These are phyloP conservation scores for Medicago arabica DNA, from an alignment of 306 rosid species.

Conservation along the genomic window DNA sequence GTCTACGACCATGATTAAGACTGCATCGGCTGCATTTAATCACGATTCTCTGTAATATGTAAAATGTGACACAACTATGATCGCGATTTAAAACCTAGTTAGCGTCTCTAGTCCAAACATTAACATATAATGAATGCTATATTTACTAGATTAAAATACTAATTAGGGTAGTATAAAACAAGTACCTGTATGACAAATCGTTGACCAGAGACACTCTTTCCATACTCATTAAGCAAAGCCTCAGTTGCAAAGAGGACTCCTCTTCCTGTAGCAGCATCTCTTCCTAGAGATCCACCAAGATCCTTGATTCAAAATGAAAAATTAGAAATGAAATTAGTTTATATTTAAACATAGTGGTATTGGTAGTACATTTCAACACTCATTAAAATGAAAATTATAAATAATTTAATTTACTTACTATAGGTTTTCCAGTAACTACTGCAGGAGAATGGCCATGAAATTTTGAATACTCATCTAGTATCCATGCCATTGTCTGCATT, in stretches of 20 bases:
- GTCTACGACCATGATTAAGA: no score
- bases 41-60: no score
- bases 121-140: not conserved
- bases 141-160: not conserved
- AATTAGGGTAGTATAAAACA: not conserved
- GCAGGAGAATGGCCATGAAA: slow-evolving; percentile 96
- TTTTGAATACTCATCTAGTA: slow-evolving; percentile 92
- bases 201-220: slow-evolving; percentile 78
- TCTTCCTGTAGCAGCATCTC: slow-evolving; percentile 95
- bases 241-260: slow-evolving; percentile 92
- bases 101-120: not conserved
- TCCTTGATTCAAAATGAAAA: slow-evolving; percentile 51
- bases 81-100: not conserved
- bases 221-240: slow-evolving; percentile 83
- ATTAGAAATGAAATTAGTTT: not conserved
- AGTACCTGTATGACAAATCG: slow-evolving; percentile 85
- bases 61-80: no score
- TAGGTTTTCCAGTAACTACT: slow-evolving; percentile 92
- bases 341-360: not conserved
- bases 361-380: no score
- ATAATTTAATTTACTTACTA: slow-evolving; percentile 52
- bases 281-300: slow-evolving; percentile 92
- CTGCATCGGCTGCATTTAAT: no score
- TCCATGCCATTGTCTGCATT: slow-evolving; percentile 99
- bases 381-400: slow-evolving; percentile 18